A percentile compares a stretch with the other conserved stretches of the same genome.
Conservation (phyloP, 1,284 basidiomycete species). For the Gomphus sp. region DNA sequence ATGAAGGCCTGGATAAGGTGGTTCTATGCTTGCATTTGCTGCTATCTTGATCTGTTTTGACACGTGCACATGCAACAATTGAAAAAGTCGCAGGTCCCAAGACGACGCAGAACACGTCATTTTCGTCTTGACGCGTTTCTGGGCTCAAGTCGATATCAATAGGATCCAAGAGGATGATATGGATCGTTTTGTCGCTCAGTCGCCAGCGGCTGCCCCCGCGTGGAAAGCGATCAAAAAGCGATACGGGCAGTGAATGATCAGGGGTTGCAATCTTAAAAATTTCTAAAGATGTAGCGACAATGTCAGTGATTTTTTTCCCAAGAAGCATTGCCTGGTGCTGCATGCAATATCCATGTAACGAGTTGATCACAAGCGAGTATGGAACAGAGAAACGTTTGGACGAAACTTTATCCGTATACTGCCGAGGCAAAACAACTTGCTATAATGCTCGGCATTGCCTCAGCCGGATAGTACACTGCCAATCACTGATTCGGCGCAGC, state of each 20-base stretch:
- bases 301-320: neutral
- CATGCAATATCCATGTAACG: neutral
- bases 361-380: neutral
- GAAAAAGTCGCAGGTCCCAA: conserved; percentile 48
- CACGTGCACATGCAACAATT: neutral
- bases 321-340: neutral
- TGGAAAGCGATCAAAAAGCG: conserved; percentile 65
- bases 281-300: neutral
- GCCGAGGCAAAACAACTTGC: neutral
- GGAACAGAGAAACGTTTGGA: neutral
- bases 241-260: conserved; percentile 27
- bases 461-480: neutral
- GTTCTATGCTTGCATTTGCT: conserved; percentile 19
- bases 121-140: conserved; percentile 57
- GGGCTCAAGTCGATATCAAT: conserved; percentile 72
- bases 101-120: conserved; percentile 64
- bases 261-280: neutral
- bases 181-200: conserved; percentile 53
- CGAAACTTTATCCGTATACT: neutral
- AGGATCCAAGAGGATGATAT: conserved; percentile 74
- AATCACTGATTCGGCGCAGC: neutral
- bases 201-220: conserved; percentile 46
- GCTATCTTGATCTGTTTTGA: conserved; percentile 12
- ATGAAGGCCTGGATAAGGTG: conserved; percentile 70
- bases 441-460: neutral